A percentile compares a stretch with the other conserved stretches of the same genome.
These are phyloP conservation scores for Volutella citrinella DNA, from an alignment of 2,329 filamentous ascomycete genomes.

Conservation along the genomic window DNA sequence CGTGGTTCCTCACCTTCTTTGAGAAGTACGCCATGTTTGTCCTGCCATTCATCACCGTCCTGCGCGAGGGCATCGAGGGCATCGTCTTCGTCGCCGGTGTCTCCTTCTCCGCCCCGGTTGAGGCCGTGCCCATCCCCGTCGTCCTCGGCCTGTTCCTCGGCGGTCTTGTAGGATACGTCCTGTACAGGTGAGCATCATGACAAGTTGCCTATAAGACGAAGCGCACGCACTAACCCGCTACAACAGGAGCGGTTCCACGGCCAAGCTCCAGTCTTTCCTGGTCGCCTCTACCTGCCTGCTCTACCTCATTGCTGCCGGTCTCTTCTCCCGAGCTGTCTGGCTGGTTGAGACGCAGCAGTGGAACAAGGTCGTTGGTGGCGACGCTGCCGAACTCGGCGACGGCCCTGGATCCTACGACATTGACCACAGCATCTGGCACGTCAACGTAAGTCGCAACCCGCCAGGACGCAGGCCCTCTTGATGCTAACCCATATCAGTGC, in stretches of 20 bases:
- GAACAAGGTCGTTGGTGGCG: conserved; percentile 61
- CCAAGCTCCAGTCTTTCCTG: conserved; percentile 68
- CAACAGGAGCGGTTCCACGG: conserved; percentile 39
- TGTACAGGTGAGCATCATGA: conserved; percentile 63
- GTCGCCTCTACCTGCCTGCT: conserved; percentile 78
- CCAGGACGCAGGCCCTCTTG: background rate
- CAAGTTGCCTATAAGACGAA: too few relatives aligned
- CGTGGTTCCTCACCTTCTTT: conserved; percentile 57
- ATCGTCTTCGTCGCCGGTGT: conserved; percentile 89
- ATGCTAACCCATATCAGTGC: conserved; percentile 49
- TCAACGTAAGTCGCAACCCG: conserved; percentile 57
- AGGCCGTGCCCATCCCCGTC: conserved; percentile 74
- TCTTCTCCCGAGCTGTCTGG: conserved; percentile 78
- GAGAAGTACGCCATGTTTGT: conserved; percentile 87
- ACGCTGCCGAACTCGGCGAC: conserved; percentile 45
- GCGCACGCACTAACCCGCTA: too few relatives aligned
- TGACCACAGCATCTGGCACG: conserved; percentile 74
- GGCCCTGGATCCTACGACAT: conserved; percentile 81
- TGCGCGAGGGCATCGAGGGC: conserved; percentile 82
- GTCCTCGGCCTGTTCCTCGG: conserved; percentile 69
- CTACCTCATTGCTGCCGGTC: conserved; percentile 78
- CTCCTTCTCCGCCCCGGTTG: conserved; percentile 70
- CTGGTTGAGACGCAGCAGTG: conserved; percentile 68
- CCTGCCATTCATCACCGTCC: conserved; percentile 80
- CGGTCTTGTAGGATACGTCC: conserved; percentile 62